phyloP scores from a whole-genome alignment of 257 asterid species.

The Lycium ferocissimum region DNA sequence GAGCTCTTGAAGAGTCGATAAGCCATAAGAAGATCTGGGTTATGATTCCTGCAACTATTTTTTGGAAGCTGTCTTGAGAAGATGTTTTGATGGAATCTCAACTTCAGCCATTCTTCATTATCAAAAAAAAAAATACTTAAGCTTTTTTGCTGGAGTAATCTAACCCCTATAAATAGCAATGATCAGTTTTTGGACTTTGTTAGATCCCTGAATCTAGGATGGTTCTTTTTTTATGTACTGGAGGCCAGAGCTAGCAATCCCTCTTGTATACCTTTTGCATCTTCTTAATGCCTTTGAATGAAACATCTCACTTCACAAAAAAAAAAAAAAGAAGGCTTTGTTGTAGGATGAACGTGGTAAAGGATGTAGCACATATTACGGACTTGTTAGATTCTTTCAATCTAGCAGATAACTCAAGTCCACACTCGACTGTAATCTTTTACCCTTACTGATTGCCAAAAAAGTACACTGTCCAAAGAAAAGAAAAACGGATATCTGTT shows the following conservation, averaged over 20 bases:
- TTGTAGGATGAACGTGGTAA: neutral
- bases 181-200: neutral
- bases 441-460: slow-evolving; percentile 7
- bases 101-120: neutral
- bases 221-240: neutral
- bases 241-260: neutral
- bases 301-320: neutral
- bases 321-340: neutral
- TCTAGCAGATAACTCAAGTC: neutral
- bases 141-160: neutral
- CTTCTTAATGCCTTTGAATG: neutral
- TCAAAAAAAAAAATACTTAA: too few relatives aligned
- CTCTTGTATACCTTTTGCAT: neutral
- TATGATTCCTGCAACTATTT: neutral
- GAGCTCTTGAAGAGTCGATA: neutral
- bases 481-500: neutral
- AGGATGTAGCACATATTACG: neutral
- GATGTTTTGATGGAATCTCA: neutral
- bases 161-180: neutral
- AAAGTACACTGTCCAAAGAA: neutral
- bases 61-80: neutral
- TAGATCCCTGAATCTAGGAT: neutral
- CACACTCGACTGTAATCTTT: neutral
- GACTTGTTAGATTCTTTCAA: neutral
- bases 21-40: neutral